phyloP scores from a whole-genome alignment of 129 eudicot genomes.

The Lactuca saligna region DNA sequence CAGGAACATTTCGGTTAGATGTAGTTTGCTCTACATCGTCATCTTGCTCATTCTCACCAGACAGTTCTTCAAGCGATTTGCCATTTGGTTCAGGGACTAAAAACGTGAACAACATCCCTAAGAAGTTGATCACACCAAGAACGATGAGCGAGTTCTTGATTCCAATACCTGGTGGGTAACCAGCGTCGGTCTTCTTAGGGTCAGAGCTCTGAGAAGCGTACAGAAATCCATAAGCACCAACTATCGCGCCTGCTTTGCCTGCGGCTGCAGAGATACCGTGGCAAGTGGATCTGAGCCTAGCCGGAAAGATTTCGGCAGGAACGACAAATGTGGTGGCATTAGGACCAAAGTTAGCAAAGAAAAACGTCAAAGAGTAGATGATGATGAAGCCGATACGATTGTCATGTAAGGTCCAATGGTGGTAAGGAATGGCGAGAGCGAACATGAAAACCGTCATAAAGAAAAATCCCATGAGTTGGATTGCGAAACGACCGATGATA shows the following conservation, averaged over 20 bases:
- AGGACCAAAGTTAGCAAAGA: slow-evolving; percentile 73
- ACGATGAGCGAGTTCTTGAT: slow-evolving; percentile 48
- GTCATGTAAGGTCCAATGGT: slow-evolving; percentile 48
- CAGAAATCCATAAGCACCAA: slow-evolving; percentile 67
- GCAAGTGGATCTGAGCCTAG: slow-evolving; percentile 68
- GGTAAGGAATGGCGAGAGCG: slow-evolving; percentile 62
- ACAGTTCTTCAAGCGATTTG: slow-evolving; percentile 52
- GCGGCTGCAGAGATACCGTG: slow-evolving; percentile 84
- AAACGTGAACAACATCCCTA: slow-evolving; percentile 55
- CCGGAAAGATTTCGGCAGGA: slow-evolving; percentile 79
- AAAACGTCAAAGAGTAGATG: slow-evolving; percentile 60
- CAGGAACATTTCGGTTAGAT: slow-evolving; percentile 38
- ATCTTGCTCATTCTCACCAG: slow-evolving; percentile 40
- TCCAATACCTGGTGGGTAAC: slow-evolving; percentile 69
- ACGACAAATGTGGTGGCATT: slow-evolving; percentile 77
- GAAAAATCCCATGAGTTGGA: slow-evolving; percentile 70
- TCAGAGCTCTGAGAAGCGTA: slow-evolving; percentile 52
- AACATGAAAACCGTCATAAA: slow-evolving; percentile 83
- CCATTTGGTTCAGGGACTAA: slow-evolving; percentile 69
- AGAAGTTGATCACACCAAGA: slow-evolving; percentile 41
- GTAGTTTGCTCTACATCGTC: slow-evolving; percentile 4
- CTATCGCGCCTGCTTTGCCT: slow-evolving; percentile 72
- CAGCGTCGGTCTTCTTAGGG: slow-evolving; percentile 40
- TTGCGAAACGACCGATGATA: slow-evolving; percentile 52
- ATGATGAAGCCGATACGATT: slow-evolving; percentile 53